phyloP scores from a whole-genome alignment of 352 stramenopile genomes.

The Elongisporangium undulatum region DNA sequence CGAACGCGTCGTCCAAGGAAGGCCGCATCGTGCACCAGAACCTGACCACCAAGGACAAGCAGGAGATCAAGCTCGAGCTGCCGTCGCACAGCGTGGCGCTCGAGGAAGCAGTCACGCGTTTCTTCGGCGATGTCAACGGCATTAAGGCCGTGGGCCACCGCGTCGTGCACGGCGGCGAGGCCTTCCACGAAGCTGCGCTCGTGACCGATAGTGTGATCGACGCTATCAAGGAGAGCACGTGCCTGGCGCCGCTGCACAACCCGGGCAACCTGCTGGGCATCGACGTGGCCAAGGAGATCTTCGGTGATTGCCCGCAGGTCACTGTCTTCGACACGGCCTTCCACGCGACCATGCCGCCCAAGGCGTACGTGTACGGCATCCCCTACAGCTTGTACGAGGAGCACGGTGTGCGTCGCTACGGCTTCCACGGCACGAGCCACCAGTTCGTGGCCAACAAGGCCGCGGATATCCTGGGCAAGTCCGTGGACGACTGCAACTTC shows the following conservation, averaged over 20 bases:
- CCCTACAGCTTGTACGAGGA: constrained; percentile 77
- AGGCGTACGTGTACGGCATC: constrained; percentile 80
- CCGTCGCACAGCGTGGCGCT: constrained; percentile 55
- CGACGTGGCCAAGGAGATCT: constrained; percentile 67
- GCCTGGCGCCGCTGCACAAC: constrained; percentile 85
- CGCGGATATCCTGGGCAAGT: constrained; percentile 47
- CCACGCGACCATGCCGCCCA: constrained; percentile 80
- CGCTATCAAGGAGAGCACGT: constrained; percentile 55
- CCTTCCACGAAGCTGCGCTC: constrained; percentile 54
- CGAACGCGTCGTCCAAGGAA: constrained; percentile 46
- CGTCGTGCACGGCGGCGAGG: constrained; percentile 84
- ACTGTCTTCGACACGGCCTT: constrained; percentile 92
- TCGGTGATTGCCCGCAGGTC: constrained; percentile 67
- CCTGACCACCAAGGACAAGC: constrained; percentile 37
- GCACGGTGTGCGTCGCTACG: constrained; percentile 83
- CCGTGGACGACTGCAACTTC: constrained; percentile 55
- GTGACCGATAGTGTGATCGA: constrained; percentile 49
- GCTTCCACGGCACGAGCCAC: constrained; percentile 89
- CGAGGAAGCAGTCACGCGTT: constrained; percentile 50
- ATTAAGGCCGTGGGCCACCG: constrained; percentile 83
- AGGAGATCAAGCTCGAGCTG: constrained; percentile 43
- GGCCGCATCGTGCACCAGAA: constrained; percentile 68
- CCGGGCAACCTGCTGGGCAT: constrained; percentile 85
- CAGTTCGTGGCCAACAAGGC: constrained; percentile 81
- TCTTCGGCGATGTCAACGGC: constrained; percentile 48